phyloP scores from a whole-genome alignment of 352 stramenopile species.

The Phytophthora pistaciae region DNA sequence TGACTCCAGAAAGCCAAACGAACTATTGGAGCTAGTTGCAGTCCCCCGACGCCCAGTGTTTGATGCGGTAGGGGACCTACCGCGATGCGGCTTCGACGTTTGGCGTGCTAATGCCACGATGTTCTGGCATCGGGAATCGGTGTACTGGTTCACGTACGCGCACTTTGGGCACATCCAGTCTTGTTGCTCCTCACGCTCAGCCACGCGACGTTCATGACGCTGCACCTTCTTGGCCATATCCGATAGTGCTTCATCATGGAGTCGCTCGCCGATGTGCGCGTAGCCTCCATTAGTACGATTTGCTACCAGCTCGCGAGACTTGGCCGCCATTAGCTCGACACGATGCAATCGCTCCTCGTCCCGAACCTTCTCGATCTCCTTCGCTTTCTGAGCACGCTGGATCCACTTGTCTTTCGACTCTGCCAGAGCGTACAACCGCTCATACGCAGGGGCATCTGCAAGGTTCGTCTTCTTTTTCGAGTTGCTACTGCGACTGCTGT shows the following conservation, averaged over 20 bases:
- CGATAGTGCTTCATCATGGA: slow-evolving; percentile 77
- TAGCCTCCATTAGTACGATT: slow-evolving; percentile 64
- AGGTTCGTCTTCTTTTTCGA: slow-evolving; percentile 46
- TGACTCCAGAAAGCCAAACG: slow-evolving; percentile 24
- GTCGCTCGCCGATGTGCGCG: slow-evolving; percentile 69
- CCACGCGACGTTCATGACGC: slow-evolving; percentile 46
- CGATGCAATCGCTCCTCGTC: slow-evolving; percentile 50
- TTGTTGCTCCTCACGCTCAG: slow-evolving; percentile 57
- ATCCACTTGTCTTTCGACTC: slow-evolving; percentile 83
- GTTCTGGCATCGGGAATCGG: slow-evolving; percentile 70
- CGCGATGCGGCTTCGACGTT: slow-evolving; percentile 13
- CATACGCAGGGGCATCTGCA: slow-evolving; percentile 51
- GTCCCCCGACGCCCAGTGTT: slow-evolving; percentile 24
- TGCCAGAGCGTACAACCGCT: slow-evolving; percentile 75
- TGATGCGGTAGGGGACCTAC: slow-evolving; percentile 15
- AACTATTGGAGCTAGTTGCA: slow-evolving; percentile 32
- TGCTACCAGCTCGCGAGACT: slow-evolving; percentile 67
- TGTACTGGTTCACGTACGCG: slow-evolving; percentile 67
- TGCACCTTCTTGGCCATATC: slow-evolving; percentile 76
- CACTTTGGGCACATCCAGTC: slow-evolving; percentile 89
- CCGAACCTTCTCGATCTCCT: slow-evolving; percentile 59
- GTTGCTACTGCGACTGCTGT: slow-evolving; percentile 15
- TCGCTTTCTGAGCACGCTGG: slow-evolving; percentile 70
- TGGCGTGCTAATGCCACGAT: slow-evolving; percentile 35
- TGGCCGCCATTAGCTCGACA: slow-evolving; percentile 63